These are phyloP conservation scores for Exophiala spinifera DNA, from an alignment of 2,329 filamentous ascomycete species.

Conservation along the genomic window DNA sequence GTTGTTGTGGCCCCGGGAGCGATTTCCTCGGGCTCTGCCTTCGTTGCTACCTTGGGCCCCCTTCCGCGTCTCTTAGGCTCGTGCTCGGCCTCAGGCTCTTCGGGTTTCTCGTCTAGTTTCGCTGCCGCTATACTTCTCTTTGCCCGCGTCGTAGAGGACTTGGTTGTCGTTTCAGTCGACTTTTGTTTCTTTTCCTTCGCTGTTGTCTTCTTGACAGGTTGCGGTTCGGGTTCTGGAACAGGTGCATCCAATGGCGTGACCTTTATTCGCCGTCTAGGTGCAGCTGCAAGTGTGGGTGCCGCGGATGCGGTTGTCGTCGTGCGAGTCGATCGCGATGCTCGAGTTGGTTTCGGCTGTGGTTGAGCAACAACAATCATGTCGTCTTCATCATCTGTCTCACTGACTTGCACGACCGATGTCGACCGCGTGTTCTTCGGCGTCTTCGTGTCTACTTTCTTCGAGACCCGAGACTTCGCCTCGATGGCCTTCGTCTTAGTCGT, in stretches of 20 bases:
- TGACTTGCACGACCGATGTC: neutral
- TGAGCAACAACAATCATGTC: conserved; percentile 2
- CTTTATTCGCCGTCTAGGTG: conserved; percentile 28
- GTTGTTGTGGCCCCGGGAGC: neutral
- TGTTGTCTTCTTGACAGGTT: conserved; percentile 17
- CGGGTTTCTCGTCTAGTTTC: conserved; percentile 7
- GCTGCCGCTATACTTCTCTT: conserved; percentile 11
- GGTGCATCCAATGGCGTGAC: conserved; percentile 24
- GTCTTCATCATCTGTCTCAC: conserved; percentile 5
- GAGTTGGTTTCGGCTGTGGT: conserved; percentile 5
- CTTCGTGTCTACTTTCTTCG: conserved; percentile 20
- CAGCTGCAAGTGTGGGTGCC: conserved; percentile 21
- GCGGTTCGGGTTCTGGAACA: conserved; percentile 6
- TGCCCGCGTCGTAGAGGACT: conserved; percentile 14
- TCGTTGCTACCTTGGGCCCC: conserved; percentile 4
- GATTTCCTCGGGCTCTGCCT: conserved; percentile 4
- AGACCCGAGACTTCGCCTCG: conserved; percentile 21
- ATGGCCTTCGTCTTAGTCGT: conserved; percentile 25
- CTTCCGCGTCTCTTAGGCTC: conserved; percentile 20
- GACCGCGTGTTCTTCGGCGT: conserved; percentile 4
- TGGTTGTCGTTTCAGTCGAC: neutral
- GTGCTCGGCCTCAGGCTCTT: conserved; percentile 6
- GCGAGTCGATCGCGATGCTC: conserved; percentile 6
- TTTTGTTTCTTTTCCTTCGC: conserved; percentile 21
- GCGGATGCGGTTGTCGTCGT: conserved; percentile 1